phyloP scores from a whole-genome alignment of 768 basidiomycete species.

The Dioszegia aurantiaca region DNA sequence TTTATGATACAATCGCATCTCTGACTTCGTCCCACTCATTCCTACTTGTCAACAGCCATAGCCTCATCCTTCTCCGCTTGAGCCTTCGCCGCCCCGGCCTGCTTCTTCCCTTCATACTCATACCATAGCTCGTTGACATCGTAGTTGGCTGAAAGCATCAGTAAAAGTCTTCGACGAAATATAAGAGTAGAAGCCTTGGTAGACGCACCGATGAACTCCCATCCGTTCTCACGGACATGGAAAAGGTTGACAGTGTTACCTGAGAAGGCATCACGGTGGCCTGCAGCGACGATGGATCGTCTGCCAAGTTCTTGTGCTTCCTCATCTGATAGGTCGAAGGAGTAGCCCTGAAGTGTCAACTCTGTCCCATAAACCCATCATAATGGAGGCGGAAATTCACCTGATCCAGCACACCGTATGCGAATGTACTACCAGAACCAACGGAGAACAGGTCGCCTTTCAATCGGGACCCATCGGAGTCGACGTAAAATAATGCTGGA shows the following conservation, averaged over 20 bases:
- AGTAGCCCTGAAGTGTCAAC: slow-evolving; percentile 50
- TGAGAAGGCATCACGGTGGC: slow-evolving; percentile 63
- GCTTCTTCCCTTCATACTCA: slow-evolving; percentile 58
- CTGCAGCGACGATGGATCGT: slow-evolving; percentile 92
- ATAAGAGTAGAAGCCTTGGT: too few relatives aligned
- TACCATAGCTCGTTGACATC: slow-evolving; percentile 88
- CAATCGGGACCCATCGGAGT: slow-evolving; percentile 90
- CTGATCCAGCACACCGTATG: slow-evolving; percentile 98
- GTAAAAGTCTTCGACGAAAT: neutral
- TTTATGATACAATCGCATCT: neutral
- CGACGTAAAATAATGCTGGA: slow-evolving; percentile 93
- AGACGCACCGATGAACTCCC: slow-evolving; percentile 90
- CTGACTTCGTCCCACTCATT: too few relatives aligned
- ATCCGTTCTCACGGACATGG: slow-evolving; percentile 90
- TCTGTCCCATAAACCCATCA: slow-evolving; percentile 9
- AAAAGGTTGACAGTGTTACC: slow-evolving; percentile 89
- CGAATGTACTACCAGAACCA: slow-evolving; percentile 95
- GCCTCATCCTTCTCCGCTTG: slow-evolving; percentile 12
- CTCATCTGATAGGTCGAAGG: slow-evolving; percentile 85
- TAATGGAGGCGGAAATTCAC: slow-evolving; percentile 58
- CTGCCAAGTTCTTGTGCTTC: slow-evolving; percentile 93
- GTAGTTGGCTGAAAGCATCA: slow-evolving; percentile 70
- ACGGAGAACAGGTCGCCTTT: slow-evolving; percentile 99
- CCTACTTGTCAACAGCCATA: slow-evolving; percentile 8
- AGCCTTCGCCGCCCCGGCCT: slow-evolving; percentile 32